Base-by-base conservation (phyloP, 352 stramenopile species). In the Phytophthora sojae region DNA sequence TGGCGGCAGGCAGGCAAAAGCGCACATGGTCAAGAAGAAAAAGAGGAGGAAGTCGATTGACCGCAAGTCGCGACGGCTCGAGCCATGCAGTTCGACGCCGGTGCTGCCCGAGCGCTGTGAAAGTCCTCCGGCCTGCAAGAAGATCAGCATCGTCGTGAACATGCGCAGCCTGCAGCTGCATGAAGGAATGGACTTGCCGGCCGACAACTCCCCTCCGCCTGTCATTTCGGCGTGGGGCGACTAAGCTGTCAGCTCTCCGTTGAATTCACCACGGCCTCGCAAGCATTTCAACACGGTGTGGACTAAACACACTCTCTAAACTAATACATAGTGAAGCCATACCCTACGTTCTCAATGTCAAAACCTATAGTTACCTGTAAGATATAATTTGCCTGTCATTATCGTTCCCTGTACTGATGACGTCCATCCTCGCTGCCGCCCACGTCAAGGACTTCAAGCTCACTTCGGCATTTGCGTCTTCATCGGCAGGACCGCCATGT, bases 111-210 rank as follows among this genome's bases (percentile, higher is more conserved):
- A 58, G 14, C 17, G 50, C 69, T 64, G 12, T 45, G 62, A 59
- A 21, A 66, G 53, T 17, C 42, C 29, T 35, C 50, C 51, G n/a
- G 21, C 35, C 42, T 39, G 45, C 53, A 75, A 72, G 61, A 77
- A 66, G 70, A 78, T 75, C 57, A 81, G 67, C 45, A 83, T 87
- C 42, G 59, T 87, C 49, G 80, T 87, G 32, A 74, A 83, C 61
- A 80, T 87, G 75, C 75, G 64, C 14, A 72, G 67, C 3, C 58
- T 87, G 15, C 64, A 77, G 63, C 42, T 87, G 2, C 30, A 7
- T n/a, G 25, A 56, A 23, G 61, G 55, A 21, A 6, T 35, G 57
- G 11, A 54, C 55, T 61, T 32, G 14, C 57, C 25, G 14, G 30
- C 2, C 39, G 19, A 6, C 39, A 26, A 19, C 1, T 12, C 19